phyloP scores from a whole-genome alignment of 345 rosid species.

The Carallia pectinifolia region DNA sequence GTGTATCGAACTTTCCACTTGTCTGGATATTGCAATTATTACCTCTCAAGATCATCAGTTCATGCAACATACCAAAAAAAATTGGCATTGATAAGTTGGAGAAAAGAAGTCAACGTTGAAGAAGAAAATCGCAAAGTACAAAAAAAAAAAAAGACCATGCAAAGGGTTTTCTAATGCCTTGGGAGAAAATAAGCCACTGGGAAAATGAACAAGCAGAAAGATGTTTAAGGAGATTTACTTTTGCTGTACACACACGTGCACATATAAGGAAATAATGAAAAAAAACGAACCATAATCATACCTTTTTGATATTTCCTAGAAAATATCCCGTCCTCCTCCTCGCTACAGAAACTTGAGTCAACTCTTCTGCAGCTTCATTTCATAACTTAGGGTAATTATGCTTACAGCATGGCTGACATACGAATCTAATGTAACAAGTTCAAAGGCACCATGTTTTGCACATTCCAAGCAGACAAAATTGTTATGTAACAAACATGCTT shows the following conservation, averaged over 20 bases:
- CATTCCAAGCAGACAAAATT: slow-evolving; percentile 46
- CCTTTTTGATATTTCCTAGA: slow-evolving; percentile 96
- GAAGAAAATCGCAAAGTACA: too few species aligned
- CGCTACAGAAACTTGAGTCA: slow-evolving; percentile 73
- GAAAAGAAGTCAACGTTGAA: too few species aligned
- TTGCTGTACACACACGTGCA: background rate
- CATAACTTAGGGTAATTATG: slow-evolving; percentile 77
- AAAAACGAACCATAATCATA: background rate
- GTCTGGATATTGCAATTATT: slow-evolving; percentile 93
- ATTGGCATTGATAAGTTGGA: too few species aligned
- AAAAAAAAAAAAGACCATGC: too few species aligned
- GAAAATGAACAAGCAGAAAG: too few species aligned
- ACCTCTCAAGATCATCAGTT: slow-evolving; percentile 45
- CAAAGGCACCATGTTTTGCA: slow-evolving; percentile 66
- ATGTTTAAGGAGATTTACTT: too few species aligned
- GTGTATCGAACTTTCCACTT: slow-evolving; percentile 88
- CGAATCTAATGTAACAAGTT: slow-evolving; percentile 66
- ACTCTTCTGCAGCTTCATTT: slow-evolving; percentile 94
- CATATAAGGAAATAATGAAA: background rate
- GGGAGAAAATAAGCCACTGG: too few species aligned
- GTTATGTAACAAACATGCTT: slow-evolving; percentile 52
- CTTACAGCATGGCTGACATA: slow-evolving; percentile 90
- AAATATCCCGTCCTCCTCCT: slow-evolving; percentile 92
- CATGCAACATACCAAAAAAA: too few species aligned
- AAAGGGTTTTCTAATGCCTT: too few species aligned